Evolutionary conservation across 23 red algal species (phyloP).

Genomic region (Chondrus crispus): DNA sequence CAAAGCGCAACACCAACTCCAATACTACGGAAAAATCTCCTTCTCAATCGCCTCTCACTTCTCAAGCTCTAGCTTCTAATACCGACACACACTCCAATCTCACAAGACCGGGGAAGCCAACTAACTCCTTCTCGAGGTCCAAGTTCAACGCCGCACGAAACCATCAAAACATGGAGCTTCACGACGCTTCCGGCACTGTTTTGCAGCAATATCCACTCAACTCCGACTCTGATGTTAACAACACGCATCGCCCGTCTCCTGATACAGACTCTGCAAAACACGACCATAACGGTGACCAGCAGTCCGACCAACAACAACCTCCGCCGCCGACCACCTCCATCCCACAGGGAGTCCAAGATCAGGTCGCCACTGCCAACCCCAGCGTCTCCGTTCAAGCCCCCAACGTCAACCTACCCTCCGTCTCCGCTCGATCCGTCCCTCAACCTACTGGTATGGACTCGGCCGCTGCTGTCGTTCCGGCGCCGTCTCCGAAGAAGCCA

Average conservation of each 20-base stretch:
- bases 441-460: background rate
- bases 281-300: background rate
- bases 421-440: background rate
- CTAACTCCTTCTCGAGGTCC: background rate
- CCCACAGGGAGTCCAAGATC: too few relatives aligned
- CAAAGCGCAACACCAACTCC: too few relatives aligned
- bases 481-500: conserved; percentile 12
- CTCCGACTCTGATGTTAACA: background rate
- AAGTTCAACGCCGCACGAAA: background rate
- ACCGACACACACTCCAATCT: background rate
- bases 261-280: too few relatives aligned
- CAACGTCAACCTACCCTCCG: background rate
- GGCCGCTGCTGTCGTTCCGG: background rate
- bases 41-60: too few relatives aligned
- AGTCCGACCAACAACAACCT: background rate
- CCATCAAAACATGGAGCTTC: background rate
- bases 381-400: background rate
- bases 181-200: background rate
- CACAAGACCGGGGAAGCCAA: background rate
- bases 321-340: background rate
- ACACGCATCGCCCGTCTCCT: too few relatives aligned
- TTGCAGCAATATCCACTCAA: background rate
- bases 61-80: too few relatives aligned
- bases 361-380: background rate
- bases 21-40: too few relatives aligned